Evolutionary conservation across 306 rosid species (phyloP).

Genomic region (Cucurbita argyrosperma): DNA sequence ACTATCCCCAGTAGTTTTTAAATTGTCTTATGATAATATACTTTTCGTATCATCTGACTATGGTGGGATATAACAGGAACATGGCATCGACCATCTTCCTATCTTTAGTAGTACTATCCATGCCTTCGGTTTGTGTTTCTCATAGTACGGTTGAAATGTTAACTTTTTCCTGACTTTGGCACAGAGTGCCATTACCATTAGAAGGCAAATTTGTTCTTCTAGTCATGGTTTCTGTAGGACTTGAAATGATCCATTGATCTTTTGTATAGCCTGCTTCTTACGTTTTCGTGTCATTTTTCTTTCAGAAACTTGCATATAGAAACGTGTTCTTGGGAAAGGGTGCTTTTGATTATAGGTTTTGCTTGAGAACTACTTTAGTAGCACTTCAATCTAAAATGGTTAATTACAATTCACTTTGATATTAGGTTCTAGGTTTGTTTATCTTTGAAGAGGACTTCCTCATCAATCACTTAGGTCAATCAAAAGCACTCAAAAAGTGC

Average conservation of each 20-base stretch:
- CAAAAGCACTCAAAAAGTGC: neutral
- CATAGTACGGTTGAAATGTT: neutral
- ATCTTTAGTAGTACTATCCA: neutral
- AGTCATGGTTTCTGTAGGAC: neutral
- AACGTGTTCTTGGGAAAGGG: neutral
- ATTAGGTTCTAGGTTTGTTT: neutral
- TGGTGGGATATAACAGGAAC: slow-evolving; percentile 12
- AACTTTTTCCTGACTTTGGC: neutral
- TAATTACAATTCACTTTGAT: neutral
- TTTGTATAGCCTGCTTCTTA: neutral
- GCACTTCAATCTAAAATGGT: neutral
- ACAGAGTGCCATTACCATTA: slow-evolving; percentile 5
- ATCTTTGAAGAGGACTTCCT: neutral
- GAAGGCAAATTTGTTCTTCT: neutral
- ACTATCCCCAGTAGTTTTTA: slow-evolving; percentile 38
- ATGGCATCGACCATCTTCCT: neutral
- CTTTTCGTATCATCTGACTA: slow-evolving; percentile 16
- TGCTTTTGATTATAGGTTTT: neutral
- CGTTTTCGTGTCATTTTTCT: neutral
- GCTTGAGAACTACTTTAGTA: neutral
- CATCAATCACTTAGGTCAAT: neutral
- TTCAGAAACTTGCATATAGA: neutral
- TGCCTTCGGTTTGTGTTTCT: neutral
- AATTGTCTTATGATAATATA: slow-evolving; percentile 9
- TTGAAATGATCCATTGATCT: neutral